Percentiles rank a stretch among this genome's conserved stretches.
phyloP scores from a whole-genome alignment of 2,329 filamentous ascomycete species.

The Venturia effusa region DNA sequence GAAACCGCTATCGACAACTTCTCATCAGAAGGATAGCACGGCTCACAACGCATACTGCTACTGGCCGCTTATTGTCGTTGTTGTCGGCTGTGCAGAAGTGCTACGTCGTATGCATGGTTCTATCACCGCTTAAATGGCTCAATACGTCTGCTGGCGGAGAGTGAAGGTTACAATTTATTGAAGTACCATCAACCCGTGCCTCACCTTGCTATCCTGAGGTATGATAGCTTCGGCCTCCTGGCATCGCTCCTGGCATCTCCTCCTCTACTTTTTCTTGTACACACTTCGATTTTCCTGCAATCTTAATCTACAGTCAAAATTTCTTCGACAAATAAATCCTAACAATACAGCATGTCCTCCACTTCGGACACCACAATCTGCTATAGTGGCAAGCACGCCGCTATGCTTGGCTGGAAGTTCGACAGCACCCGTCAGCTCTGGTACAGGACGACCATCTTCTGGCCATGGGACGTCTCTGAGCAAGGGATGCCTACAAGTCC shows the following conservation, averaged over 20 bases:
- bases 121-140: not conserved
- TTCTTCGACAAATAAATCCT: not conserved
- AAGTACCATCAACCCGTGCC: not conserved
- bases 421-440: not conserved
- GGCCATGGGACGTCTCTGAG: not conserved
- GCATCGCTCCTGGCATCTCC: not conserved
- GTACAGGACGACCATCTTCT: not conserved
- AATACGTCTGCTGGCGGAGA: not conserved
- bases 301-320: not conserved
- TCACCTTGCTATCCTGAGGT: not conserved
- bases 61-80: not conserved
- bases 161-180: not conserved
- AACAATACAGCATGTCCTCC: not conserved
- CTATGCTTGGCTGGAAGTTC: not conserved
- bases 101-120: not conserved
- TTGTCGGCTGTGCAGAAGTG: not conserved
- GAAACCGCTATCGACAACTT: too few species aligned
- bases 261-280: not conserved
- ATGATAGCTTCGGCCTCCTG: not conserved
- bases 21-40: too few species aligned
- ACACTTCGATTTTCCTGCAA: not conserved
- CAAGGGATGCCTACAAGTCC: not conserved
- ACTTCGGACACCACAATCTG: not conserved
- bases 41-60: not conserved
- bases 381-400: not conserved